Base-by-base conservation (phyloP, 306 rosid species). In the Quercus parvula region DNA sequence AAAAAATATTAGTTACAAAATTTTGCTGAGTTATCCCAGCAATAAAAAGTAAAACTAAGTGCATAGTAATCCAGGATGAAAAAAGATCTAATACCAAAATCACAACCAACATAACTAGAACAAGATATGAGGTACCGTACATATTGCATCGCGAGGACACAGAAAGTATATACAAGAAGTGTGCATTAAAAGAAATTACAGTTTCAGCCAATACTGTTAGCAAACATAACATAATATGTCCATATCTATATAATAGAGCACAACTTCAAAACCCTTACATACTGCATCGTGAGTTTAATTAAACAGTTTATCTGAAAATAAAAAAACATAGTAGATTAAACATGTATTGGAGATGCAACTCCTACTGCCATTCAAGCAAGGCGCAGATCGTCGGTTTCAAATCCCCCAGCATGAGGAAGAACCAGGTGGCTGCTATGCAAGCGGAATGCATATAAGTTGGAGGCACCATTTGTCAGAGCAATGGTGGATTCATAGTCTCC, bases 401-500 rank as follows among this genome's bases (percentile, higher is more conserved):
- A 86, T 0, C 56, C 81, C 22, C 75, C 76, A 7, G 46, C 87
- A 18, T 84, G 83, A 15, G 58, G 80, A 73, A 80, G 73, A 82
- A 72, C 86, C 81, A 84, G 35, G 69, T 88, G 87, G 76, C 56
- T 12, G 41, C 82, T 81, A 82, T 78, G 86, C 49, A 79, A 85
- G 75, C 86, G 90, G 85, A 89, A 84, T 8, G 87, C 84, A 76
- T 79, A 88, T 3, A 90, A 75, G 69, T 84, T 88, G 71, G 89
- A 84, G 30, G 89, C 92, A n/a, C 94, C 97, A 59, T 89, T 90
- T 51, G 89, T 87, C 55, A 84, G 17, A 51, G 90, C 88, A 70
- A 84, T 74, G 18, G 84, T 89, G 71, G 88, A 81, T 85, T 89
- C 95, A 46, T 70, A 73, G 4, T 85, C 96, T 79, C 82, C 89